These are phyloP conservation scores for Cicer bijugum DNA, from an alignment of 306 rosid species.

Conservation along the genomic window DNA sequence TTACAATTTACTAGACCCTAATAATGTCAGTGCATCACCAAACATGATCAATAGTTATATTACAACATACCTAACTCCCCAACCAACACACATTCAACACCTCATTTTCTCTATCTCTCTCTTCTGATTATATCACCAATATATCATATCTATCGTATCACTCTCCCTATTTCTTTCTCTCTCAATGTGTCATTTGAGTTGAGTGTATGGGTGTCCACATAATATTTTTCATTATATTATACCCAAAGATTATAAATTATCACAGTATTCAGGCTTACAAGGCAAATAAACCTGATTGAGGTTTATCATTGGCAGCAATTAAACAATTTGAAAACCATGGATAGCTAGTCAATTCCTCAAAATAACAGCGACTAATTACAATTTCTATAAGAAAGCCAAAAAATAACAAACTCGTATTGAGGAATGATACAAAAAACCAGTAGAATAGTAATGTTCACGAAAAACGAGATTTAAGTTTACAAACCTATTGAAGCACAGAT, in stretches of 20 bases:
- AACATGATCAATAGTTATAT: not conserved
- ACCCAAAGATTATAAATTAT: slow-evolving; percentile 5
- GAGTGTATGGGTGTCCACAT: too few relatives aligned
- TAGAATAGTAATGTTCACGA: not conserved
- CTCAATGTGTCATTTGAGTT: too few relatives aligned
- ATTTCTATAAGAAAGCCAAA: slow-evolving; percentile 19
- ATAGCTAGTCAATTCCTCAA: slow-evolving; percentile 35
- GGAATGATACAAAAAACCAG: slow-evolving; percentile 3
- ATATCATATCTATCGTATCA: too few relatives aligned
- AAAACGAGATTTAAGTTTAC: slow-evolving; percentile 17
- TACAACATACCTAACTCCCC: too few relatives aligned
- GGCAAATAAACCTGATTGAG: slow-evolving; percentile 32
- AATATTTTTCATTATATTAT: too few relatives aligned
- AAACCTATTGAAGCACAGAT: too few relatives aligned
- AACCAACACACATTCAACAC: too few relatives aligned
- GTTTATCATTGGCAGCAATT: slow-evolving; percentile 6
- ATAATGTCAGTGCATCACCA: slow-evolving; percentile 8
- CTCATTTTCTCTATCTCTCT: too few relatives aligned
- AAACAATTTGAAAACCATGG: slow-evolving; percentile 17
- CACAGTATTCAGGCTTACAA: slow-evolving; percentile 9
- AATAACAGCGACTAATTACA: not conserved
- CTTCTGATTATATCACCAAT: too few relatives aligned
- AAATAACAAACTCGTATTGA: slow-evolving; percentile 10
- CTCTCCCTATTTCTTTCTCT: too few relatives aligned
- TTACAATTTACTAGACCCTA: slow-evolving; percentile 13